phyloP scores from a whole-genome alignment of 2,329 filamentous ascomycete genomes.

The Trichoderma sp. region DNA sequence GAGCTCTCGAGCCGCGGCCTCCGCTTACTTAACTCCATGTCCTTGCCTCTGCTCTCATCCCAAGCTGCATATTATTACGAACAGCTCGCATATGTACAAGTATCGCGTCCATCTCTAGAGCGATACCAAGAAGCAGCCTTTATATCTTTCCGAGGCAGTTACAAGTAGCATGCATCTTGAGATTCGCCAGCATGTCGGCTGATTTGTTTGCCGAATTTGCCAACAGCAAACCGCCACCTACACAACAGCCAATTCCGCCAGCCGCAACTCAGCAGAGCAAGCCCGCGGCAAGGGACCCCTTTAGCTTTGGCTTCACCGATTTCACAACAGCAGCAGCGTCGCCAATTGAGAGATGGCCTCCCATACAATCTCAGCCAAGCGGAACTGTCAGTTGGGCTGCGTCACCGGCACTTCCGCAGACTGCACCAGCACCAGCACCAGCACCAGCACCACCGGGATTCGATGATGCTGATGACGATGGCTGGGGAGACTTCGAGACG shows the following conservation, averaged over 20 bases:
- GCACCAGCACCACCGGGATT: slow-evolving; percentile 6
- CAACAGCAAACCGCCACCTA: slow-evolving; percentile 32
- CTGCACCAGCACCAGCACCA: slow-evolving; percentile 9
- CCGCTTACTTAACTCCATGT: background rate
- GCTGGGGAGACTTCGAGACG: slow-evolving; percentile 66
- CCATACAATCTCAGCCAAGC: slow-evolving; percentile 28
- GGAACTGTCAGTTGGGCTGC: slow-evolving; percentile 23
- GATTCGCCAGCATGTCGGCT: slow-evolving; percentile 52
- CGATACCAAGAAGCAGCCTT: background rate
- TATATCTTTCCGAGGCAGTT: background rate
- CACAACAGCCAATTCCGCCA: slow-evolving; percentile 18
- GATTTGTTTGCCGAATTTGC: slow-evolving; percentile 62
- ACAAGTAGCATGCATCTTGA: background rate
- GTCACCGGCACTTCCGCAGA: background rate
- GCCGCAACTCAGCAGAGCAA: slow-evolving; percentile 15
- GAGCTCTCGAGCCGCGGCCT: background rate
- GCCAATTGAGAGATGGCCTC: slow-evolving; percentile 32
- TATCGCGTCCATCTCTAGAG: background rate
- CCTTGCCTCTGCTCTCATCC: background rate
- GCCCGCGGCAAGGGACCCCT: slow-evolving; percentile 27
- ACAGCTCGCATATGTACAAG: background rate
- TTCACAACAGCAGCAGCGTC: slow-evolving; percentile 20
- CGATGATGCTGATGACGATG: slow-evolving; percentile 45
- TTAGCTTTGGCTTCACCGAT: slow-evolving; percentile 26
- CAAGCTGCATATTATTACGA: background rate